Evolutionary conservation across 495 filamentous ascomycete species (phyloP).

Genomic region (Articulospora tetracladia): DNA sequence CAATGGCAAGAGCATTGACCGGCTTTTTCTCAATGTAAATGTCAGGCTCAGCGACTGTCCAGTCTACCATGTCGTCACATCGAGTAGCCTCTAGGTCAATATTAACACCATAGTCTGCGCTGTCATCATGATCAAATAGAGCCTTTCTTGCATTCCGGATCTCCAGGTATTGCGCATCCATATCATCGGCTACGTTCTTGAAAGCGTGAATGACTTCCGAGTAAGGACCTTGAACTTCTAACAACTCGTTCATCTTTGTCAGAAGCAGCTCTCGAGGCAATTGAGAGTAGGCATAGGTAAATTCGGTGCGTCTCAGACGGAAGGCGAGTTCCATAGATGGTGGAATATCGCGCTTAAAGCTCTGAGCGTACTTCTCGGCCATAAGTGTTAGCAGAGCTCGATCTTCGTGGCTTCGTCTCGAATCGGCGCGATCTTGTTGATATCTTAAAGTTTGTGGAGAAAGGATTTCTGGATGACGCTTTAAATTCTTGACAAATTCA

Average conservation of each 20-base stretch:
- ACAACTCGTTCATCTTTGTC: neutral
- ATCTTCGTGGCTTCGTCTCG: neutral
- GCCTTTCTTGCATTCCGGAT: conserved; percentile 10
- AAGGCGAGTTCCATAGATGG: neutral
- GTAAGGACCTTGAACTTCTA: neutral
- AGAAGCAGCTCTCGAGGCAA: neutral
- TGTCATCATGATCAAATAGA: neutral
- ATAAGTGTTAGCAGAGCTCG: neutral
- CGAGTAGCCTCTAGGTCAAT: conserved; percentile 1
- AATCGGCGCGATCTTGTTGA: neutral
- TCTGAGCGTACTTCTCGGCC: neutral
- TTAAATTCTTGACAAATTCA: conserved; percentile 1
- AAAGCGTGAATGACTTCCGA: neutral
- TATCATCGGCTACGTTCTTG: neutral
- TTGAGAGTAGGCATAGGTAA: neutral
- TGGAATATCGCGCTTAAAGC: neutral
- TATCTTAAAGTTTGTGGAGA: neutral
- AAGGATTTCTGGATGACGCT: neutral
- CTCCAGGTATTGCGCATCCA: conserved; percentile 5
- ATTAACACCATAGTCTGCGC: neutral
- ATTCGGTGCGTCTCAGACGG: neutral
- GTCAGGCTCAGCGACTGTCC: neutral
- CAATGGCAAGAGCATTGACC: neutral
- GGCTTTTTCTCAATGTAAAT: neutral
- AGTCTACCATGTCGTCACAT: conserved; percentile 6